Conservation (phyloP, 208 protist genomes). For the Leishmania major region DNA sequence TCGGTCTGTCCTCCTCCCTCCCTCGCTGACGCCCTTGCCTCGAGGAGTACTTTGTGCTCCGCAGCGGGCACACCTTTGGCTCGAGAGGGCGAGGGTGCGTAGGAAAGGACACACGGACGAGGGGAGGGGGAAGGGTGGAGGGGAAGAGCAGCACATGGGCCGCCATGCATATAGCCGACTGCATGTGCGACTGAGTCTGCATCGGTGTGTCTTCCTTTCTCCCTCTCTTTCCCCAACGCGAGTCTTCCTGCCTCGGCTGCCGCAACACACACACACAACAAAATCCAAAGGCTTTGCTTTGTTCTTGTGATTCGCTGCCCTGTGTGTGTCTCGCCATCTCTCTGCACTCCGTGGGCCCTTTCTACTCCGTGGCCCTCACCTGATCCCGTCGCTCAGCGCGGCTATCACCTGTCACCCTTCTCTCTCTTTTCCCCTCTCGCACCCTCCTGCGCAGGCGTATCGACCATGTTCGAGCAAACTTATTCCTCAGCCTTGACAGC, state of each 20-base stretch:
- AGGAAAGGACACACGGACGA: background rate
- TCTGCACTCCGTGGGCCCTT: background rate
- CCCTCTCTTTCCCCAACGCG: background rate
- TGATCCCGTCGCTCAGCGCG: background rate
- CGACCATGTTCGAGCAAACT: background rate
- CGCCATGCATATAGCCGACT: background rate
- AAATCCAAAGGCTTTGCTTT: too few species aligned
- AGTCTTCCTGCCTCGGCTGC: too few species aligned
- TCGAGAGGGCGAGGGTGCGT: background rate
- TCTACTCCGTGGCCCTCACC: background rate
- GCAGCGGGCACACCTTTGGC: background rate
- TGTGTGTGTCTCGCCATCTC: background rate
- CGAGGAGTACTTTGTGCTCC: background rate
- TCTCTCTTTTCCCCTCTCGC: too few species aligned
- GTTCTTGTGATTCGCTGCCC: too few species aligned
- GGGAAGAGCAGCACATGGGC: background rate
- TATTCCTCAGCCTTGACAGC: background rate
- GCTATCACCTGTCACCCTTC: background rate
- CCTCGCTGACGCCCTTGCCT: background rate
- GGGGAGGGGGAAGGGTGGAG: background rate
- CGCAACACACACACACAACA: too few species aligned
- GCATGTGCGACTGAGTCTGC: background rate
- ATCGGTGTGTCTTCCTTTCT: too few species aligned
- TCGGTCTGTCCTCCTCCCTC: background rate
- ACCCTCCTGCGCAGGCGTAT: background rate